Evolutionary conservation across 768 basidiomycete species (phyloP).

Genomic region (Amanita polypyramis): DNA sequence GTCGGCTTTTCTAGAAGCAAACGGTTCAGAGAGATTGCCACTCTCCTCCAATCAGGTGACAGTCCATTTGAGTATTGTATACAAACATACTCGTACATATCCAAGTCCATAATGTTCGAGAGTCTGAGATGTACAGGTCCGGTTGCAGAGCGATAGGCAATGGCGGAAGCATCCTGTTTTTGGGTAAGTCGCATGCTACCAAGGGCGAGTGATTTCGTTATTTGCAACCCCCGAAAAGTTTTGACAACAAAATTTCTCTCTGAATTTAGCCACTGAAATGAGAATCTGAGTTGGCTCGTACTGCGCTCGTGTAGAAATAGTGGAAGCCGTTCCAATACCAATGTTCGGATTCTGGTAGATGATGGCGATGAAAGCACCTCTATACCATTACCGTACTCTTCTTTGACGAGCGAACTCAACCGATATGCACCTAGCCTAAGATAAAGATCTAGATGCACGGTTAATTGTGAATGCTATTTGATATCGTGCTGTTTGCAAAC

Average conservation of each 20-base stretch:
- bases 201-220: slow-evolving; percentile 50
- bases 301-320: slow-evolving; percentile 88
- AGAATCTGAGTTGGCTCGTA: slow-evolving; percentile 49
- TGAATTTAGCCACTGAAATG: slow-evolving; percentile 56
- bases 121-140: slow-evolving; percentile 70
- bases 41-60: slow-evolving; percentile 30
- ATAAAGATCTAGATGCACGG: slow-evolving; percentile 52
- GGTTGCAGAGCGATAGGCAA: slow-evolving; percentile 40
- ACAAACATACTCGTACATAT: slow-evolving; percentile 83
- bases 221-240: slow-evolving; percentile 50
- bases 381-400: slow-evolving; percentile 55
- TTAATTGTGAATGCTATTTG: slow-evolving; percentile 1
- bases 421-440: slow-evolving; percentile 60
- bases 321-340: slow-evolving; percentile 78
- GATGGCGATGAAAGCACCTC: slow-evolving; percentile 39
- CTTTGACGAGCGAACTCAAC: slow-evolving; percentile 63
- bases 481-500: slow-evolving; percentile 21
- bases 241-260: slow-evolving; percentile 61
- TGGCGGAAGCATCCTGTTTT: slow-evolving; percentile 65
- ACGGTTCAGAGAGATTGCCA: slow-evolving; percentile 76
- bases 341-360: slow-evolving; percentile 40
- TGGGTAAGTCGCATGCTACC: slow-evolving; percentile 38
- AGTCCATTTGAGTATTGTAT: neutral
- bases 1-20: slow-evolving; percentile 69
- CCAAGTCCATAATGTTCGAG: slow-evolving; percentile 61